Evolutionary conservation across 2,329 filamentous ascomycete genomes (phyloP).

Genomic region (Apiospora phragmitis): DNA sequence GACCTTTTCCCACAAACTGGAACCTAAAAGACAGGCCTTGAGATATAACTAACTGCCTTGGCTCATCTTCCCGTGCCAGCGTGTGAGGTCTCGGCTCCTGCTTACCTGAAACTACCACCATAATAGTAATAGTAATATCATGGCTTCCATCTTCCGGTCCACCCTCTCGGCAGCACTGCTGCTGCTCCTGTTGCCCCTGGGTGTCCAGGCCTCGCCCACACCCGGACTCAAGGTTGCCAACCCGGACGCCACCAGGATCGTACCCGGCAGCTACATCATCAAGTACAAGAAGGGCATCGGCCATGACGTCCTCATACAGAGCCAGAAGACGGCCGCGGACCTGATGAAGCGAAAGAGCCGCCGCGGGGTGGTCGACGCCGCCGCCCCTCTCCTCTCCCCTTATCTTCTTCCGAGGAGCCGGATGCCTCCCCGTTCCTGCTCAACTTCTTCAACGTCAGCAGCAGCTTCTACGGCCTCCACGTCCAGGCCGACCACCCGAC

Average conservation of each 20-base stretch:
- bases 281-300: background rate
- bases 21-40: background rate
- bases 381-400: background rate
- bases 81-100: background rate
- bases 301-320: background rate
- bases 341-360: background rate
- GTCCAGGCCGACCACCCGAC: background rate
- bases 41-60: background rate
- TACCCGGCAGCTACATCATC: slow-evolving; percentile 7
- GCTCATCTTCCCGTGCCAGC: background rate
- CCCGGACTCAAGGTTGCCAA: background rate
- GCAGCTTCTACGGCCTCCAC: background rate
- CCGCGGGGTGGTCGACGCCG: background rate
- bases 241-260: background rate
- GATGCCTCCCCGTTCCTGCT: background rate
- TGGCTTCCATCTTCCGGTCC: background rate
- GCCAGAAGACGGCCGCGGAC: background rate
- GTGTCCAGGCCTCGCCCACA: background rate
- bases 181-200: background rate
- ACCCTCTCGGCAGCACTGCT: background rate
- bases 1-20: background rate
- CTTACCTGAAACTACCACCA: background rate
- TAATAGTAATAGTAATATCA: background rate
- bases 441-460: slow-evolving; percentile 6
- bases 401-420: too few species aligned